Evolutionary conservation across 805 yeast species (phyloP), one percentile per base, ranked within the genome.

Genomic region (Candida nemodendra): DNA sequence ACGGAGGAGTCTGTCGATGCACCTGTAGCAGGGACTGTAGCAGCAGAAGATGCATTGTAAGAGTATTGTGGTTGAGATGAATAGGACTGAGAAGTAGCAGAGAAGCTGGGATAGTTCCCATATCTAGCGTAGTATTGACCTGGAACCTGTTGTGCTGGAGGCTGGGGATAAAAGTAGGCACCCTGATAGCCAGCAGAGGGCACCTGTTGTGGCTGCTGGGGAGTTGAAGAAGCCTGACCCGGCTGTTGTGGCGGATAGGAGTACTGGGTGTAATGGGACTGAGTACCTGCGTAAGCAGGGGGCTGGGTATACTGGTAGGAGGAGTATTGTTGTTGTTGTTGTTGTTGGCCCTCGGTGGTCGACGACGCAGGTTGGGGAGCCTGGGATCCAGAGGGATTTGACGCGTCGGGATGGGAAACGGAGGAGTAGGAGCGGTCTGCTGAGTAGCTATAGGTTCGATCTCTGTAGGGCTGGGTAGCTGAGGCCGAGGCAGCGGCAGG

Each of bases 191-290:
- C 27, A 30, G 43, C 39, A 24, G 43, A 41, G 14, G 34, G 21
- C 11, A 24, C 44, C 35, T 37, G 34, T 27, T 33, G 50, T 35
- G 39, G 52, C 15, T 40, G 44, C 30, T 38, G 50, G 9, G 32
- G 42, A 22, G 44, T 42, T 28, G 35, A 48, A 12, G 41, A 28
- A 21, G 24, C 24, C 24, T 21, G 24, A 8, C 24, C 24, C 11
- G 24, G 24, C 24, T 21, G 24, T 11, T 43, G 45, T 32, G 44
- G 54, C 3, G 43, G 35, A 27, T 46, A 42, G 15, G 45, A 32
- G 30, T 45, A 47, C 25, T 45, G 52, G 16, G 50, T 39, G 30
- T 49, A 43, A 9, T 48, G 50, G 13, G 50, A 36, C 32, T 49
- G 55, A 9, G 45, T 30, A 12, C 34, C 18, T 24, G 41, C 34